Conservation (phyloP, 257 asterid species). For the Scutellaria minor region DNA sequence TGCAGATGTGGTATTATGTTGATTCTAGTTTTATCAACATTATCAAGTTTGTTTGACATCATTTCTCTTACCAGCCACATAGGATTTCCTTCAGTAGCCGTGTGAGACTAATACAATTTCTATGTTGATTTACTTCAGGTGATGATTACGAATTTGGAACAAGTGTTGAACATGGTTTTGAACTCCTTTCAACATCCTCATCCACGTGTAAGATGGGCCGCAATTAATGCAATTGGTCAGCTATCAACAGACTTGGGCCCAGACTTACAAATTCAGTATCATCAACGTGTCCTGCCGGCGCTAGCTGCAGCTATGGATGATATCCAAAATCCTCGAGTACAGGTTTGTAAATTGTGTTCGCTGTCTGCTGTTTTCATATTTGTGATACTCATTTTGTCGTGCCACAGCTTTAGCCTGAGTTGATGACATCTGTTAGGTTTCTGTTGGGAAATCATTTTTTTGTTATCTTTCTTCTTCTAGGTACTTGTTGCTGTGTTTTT, state of each 20-base stretch:
- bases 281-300: conserved; percentile 78
- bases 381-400: not conserved
- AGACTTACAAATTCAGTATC: conserved; percentile 89
- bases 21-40: conserved; percentile 5
- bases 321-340: conserved; percentile 93
- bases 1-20: not conserved
- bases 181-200: conserved; percentile 94
- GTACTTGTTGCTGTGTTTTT: not conserved
- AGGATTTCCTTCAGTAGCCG: not conserved
- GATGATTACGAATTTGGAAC: conserved; percentile 85
- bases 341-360: conserved; percentile 52
- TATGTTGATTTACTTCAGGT: conserved; percentile 52
- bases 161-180: conserved; percentile 89
- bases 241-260: conserved; percentile 98
- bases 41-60: conserved; percentile 22
- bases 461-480: too few species aligned
- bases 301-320: conserved; percentile 92
- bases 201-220: conserved; percentile 99
- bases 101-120: conserved; percentile 17
- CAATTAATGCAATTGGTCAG: conserved; percentile 98
- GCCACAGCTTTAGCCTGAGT: conserved; percentile 8
- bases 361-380: not conserved
- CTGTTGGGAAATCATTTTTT: not conserved
- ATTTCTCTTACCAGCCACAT: conserved; percentile 7
- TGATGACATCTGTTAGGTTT: not conserved